Conservation (phyloP, 371 early-diverging fungal genomes). For the Mucor mucedo region DNA sequence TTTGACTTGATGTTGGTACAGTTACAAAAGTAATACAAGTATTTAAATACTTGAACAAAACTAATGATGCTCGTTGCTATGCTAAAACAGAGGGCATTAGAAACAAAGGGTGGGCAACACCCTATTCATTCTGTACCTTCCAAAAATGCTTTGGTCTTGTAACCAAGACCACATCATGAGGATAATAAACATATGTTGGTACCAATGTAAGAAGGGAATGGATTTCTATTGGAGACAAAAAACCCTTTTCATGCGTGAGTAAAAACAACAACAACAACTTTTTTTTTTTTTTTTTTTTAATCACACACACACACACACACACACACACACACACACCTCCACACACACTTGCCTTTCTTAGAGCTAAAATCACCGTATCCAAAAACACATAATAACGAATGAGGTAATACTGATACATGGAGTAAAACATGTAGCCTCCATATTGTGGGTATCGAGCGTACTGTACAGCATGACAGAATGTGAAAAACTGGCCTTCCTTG, state of each 20-base stretch:
- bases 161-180: conserved; percentile 32
- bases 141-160: conserved; percentile 34
- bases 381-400: conserved; percentile 26
- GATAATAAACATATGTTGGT: conserved; percentile 31
- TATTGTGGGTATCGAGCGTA: background rate
- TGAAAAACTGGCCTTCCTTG: background rate
- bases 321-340: too few species aligned
- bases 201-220: conserved; percentile 35
- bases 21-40: conserved; percentile 25
- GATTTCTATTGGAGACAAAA: conserved; percentile 13
- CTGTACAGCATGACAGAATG: conserved; percentile 12
- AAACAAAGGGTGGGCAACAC: background rate
- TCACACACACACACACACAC: too few species aligned
- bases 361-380: conserved; percentile 28
- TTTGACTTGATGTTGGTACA: conserved; percentile 1
- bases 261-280: background rate
- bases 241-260: background rate
- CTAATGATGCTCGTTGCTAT: conserved; percentile 27
- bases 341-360: conserved; percentile 20
- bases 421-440: conserved; percentile 25
- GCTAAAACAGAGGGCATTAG: background rate
- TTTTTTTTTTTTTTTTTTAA: too few species aligned
- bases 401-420: conserved; percentile 25
- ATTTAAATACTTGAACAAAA: conserved; percentile 26
- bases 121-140: conserved; percentile 14